Percentiles rank a stretch among this genome's conserved stretches.
Conservation (phyloP, 805 yeast species). For the Spencermartinsiella europaea region DNA sequence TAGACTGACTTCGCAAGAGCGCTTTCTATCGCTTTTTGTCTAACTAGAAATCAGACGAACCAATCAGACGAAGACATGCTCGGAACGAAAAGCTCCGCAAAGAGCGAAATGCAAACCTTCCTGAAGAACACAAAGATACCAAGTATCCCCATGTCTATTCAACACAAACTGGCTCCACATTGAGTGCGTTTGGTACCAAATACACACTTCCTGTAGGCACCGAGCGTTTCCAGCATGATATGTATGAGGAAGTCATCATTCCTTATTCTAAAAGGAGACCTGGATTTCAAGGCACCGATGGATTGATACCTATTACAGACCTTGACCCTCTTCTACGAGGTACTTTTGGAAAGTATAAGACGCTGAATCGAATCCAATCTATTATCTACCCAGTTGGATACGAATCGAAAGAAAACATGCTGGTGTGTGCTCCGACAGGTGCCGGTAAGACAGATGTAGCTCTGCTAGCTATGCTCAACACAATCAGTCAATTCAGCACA, state of each 20-base stretch:
- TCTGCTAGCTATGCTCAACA: slow-evolving; percentile 67
- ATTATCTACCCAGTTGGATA: slow-evolving; percentile 89
- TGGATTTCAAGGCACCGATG: slow-evolving; percentile 24
- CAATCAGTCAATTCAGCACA: slow-evolving; percentile 57
- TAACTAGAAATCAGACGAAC: neutral
- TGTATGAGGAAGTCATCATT: slow-evolving; percentile 75
- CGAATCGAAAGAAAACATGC: slow-evolving; percentile 88
- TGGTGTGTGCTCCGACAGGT: slow-evolving; percentile 97
- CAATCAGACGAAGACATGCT: slow-evolving; percentile 10
- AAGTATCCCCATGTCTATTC: slow-evolving; percentile 85
- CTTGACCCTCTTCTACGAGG: slow-evolving; percentile 77
- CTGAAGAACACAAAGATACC: slow-evolving; percentile 5
- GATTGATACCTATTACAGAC: slow-evolving; percentile 52
- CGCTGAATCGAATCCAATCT: slow-evolving; percentile 83
- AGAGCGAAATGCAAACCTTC: slow-evolving; percentile 10
- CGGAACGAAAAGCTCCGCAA: slow-evolving; percentile 22
- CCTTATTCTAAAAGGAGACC: slow-evolving; percentile 57
- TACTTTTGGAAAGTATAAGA: slow-evolving; percentile 72
- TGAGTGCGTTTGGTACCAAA: slow-evolving; percentile 78
- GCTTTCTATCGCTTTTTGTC: too few species aligned
- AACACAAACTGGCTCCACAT: slow-evolving; percentile 57
- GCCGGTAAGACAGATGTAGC: slow-evolving; percentile 98
- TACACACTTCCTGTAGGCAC: slow-evolving; percentile 80
- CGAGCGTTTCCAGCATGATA: slow-evolving; percentile 37
- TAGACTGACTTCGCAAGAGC: too few species aligned